phyloP scores from a whole-genome alignment of 768 basidiomycete species.

The Lactarius deliciosus region DNA sequence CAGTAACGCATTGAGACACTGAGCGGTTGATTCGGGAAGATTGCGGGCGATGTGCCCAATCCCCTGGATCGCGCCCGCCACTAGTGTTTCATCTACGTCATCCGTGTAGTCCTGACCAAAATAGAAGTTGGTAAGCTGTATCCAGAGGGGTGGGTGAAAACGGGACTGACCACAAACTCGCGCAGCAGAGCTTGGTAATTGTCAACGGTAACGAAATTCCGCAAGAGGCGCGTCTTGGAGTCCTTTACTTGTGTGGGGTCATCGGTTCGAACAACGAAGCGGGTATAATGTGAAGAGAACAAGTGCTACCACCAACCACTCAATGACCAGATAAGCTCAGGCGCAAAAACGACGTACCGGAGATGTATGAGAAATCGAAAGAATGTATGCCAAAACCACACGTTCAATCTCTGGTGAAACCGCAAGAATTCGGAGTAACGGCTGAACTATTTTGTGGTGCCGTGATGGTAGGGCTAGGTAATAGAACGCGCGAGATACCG shows the following conservation, averaged over 20 bases:
- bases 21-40: constrained; percentile 65
- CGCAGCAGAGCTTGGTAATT: constrained; percentile 71
- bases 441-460: constrained; percentile 58
- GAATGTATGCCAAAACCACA: constrained; percentile 69
- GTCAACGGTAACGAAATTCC: constrained; percentile 60
- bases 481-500: constrained; percentile 70
- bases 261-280: constrained; percentile 67
- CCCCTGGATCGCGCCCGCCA: constrained; percentile 70
- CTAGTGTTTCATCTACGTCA: constrained; percentile 70
- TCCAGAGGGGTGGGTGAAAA: neutral
- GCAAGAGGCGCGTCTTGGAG: constrained; percentile 72
- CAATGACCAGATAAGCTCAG: constrained; percentile 1
- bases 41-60: constrained; percentile 73
- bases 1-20: constrained; percentile 76
- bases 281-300: constrained; percentile 58
- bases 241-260: constrained; percentile 68
- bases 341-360: constrained; percentile 51
- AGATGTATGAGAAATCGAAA: constrained; percentile 57
- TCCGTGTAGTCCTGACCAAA: constrained; percentile 74
- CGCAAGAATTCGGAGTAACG: constrained; percentile 72
- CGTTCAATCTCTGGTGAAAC: constrained; percentile 71
- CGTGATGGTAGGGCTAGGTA: constrained; percentile 64
- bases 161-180: constrained; percentile 74
- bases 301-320: constrained; percentile 47
- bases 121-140: constrained; percentile 1